Conservation (phyloP, 495 filamentous ascomycete species). For the Aspergillus saccharolyticus region DNA sequence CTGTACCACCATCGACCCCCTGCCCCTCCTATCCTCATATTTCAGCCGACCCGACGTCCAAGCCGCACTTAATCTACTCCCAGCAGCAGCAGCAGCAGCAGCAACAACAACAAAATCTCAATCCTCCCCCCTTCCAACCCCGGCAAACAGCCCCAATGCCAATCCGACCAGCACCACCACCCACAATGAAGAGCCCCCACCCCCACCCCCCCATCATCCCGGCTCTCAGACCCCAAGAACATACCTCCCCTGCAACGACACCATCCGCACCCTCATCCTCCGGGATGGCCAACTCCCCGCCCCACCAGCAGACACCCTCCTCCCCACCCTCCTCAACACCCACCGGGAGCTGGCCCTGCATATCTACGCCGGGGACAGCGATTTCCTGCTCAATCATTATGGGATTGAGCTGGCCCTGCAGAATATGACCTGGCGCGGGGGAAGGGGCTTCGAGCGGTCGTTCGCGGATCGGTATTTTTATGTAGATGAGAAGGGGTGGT, state of each 20-base stretch:
- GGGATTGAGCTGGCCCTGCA: constrained; percentile 36
- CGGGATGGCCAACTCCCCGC: constrained; percentile 12
- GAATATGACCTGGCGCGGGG: constrained; percentile 37
- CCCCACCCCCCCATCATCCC: neutral
- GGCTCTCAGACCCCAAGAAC: neutral
- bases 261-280: constrained; percentile 24
- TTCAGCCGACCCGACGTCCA: constrained; percentile 36
- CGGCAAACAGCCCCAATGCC: constrained; percentile 8
- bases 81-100: neutral
- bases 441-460: constrained; percentile 25
- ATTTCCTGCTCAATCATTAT: constrained; percentile 39
- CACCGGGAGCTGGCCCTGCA: constrained; percentile 36
- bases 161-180: neutral
- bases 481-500: constrained; percentile 22
- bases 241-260: constrained; percentile 29
- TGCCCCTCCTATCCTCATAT: constrained; percentile 24
- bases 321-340: constrained; percentile 29
- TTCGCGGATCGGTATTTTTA: constrained; percentile 19
- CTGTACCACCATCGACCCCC: constrained; percentile 26
- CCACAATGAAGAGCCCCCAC: too few relatives aligned
- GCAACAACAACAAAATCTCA: neutral
- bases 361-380: constrained; percentile 37
- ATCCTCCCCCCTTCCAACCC: neutral
- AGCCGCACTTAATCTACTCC: constrained; percentile 28
- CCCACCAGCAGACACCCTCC: constrained; percentile 29